Evolutionary conservation across 2,329 filamentous ascomycete species (phyloP).

Genomic region (Ceratocystis harringtonii): DNA sequence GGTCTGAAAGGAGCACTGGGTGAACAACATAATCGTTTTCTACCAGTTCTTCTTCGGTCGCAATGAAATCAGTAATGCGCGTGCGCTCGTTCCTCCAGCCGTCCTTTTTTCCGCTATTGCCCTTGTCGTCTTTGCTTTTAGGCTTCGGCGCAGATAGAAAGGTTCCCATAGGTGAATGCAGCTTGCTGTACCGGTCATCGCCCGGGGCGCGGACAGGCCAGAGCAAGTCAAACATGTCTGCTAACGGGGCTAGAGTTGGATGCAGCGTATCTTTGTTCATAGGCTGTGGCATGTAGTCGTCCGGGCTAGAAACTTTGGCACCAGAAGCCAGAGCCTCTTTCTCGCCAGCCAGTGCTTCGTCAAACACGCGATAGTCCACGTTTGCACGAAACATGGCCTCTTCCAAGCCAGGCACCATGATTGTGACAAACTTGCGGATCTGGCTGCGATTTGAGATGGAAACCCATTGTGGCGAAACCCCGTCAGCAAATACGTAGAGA

Average conservation of each 20-base stretch:
- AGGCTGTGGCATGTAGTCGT: conserved; percentile 44
- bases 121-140: conserved; percentile 42
- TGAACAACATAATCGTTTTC: conserved; percentile 79
- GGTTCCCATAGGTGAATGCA: conserved; percentile 75
- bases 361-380: conserved; percentile 31
- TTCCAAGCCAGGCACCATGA: conserved; percentile 89
- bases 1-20: conserved; percentile 53
- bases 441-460: conserved; percentile 46
- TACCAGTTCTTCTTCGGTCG: conserved; percentile 54
- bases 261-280: conserved; percentile 39
- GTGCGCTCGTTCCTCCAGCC: conserved; percentile 62
- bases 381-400: conserved; percentile 67
- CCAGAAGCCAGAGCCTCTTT: conserved; percentile 24
- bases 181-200: conserved; percentile 61
- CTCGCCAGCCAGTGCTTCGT: conserved; percentile 24
- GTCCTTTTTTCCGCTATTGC: conserved; percentile 39
- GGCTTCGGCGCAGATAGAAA: conserved; percentile 59
- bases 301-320: conserved; percentile 31
- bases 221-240: conserved; percentile 70
- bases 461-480: conserved; percentile 49
- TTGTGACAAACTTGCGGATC: conserved; percentile 64
- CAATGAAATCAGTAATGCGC: conserved; percentile 65
- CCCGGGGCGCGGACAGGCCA: conserved; percentile 84
- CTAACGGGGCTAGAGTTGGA: conserved; percentile 47
- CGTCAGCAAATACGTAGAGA: conserved; percentile 53